Percentiles rank a stretch among this genome's conserved stretches.
These are phyloP conservation scores for Stagonosporopsis cucurbitacearum DNA, from an alignment of 2,329 filamentous ascomycete species.

Conservation along the genomic window DNA sequence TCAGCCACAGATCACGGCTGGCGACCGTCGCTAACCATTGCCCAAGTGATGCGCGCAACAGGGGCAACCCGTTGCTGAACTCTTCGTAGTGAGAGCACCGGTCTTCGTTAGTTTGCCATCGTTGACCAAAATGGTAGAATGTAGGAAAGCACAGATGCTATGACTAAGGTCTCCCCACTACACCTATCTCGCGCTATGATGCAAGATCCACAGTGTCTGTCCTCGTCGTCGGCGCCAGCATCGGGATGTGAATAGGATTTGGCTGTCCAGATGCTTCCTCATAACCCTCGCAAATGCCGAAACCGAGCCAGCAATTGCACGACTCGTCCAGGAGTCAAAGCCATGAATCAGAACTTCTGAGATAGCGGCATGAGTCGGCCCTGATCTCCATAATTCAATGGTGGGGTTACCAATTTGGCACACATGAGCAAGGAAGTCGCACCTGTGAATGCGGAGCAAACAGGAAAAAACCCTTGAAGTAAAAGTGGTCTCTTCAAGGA, in stretches of 20 bases:
- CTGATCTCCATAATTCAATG: constrained; percentile 5
- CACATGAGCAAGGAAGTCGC: constrained; percentile 16
- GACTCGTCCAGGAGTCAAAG: not conserved
- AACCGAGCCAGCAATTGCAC: constrained; percentile 8
- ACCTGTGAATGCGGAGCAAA: constrained; percentile 26
- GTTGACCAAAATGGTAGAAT: constrained; percentile 9
- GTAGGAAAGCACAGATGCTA: constrained; percentile 14
- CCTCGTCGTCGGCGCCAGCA: constrained; percentile 15
- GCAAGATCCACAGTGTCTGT: constrained; percentile 24
- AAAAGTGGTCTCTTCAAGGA: constrained; percentile 7
- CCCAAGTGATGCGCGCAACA: not conserved
- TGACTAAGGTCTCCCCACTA: constrained; percentile 20
- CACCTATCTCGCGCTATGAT: constrained; percentile 19
- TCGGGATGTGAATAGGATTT: constrained; percentile 9
- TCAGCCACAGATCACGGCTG: constrained; percentile 5
- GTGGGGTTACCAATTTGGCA: constrained; percentile 25
- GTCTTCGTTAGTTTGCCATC: constrained; percentile 19
- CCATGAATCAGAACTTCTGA: not conserved
- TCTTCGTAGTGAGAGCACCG: constrained; percentile 12
- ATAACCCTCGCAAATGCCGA: not conserved
- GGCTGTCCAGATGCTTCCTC: constrained; percentile 3
- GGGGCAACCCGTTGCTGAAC: not conserved
- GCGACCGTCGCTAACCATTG: not conserved
- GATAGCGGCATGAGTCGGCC: constrained; percentile 1
- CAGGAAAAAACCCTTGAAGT: constrained; percentile 25